Percentiles rank a stretch among this genome's conserved stretches.
phyloP scores from a whole-genome alignment of 2,329 filamentous ascomycete species.

The Xylaria sp. region DNA sequence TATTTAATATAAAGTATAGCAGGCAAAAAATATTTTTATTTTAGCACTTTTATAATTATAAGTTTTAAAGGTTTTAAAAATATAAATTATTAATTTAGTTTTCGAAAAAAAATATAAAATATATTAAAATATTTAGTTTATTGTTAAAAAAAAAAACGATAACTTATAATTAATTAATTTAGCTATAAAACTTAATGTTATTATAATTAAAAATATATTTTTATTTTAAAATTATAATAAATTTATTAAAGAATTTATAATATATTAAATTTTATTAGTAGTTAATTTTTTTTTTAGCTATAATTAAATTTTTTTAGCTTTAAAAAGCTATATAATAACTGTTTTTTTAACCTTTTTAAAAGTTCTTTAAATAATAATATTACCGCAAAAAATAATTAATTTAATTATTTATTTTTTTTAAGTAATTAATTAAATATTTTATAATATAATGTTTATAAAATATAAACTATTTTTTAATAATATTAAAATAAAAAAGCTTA shows the following conservation, averaged over 20 bases:
- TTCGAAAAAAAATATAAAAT: neutral
- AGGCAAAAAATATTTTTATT: neutral
- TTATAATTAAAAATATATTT: neutral
- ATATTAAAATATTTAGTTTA: slow-evolving; percentile 1
- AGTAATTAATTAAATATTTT: neutral
- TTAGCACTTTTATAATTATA: neutral
- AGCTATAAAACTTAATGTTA: neutral
- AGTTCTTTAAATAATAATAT: neutral
- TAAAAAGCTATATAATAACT: neutral
- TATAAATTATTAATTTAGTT: neutral
- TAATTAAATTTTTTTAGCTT: neutral
- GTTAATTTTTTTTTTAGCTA: neutral
- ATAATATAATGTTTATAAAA: neutral
- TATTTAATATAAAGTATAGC: neutral
- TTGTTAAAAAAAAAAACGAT: neutral
- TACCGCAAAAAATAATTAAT: neutral
- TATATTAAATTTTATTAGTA: neutral
- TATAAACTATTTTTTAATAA: neutral
- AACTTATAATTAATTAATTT: neutral
- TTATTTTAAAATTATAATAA: neutral
- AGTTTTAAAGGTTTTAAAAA: neutral
- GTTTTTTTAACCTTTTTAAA: neutral
- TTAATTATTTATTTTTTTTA: neutral
- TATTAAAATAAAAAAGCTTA: neutral
- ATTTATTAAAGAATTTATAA: neutral